Conservation (phyloP, 2,329 filamentous ascomycete genomes). For the Curvularia eragrostidis region DNA sequence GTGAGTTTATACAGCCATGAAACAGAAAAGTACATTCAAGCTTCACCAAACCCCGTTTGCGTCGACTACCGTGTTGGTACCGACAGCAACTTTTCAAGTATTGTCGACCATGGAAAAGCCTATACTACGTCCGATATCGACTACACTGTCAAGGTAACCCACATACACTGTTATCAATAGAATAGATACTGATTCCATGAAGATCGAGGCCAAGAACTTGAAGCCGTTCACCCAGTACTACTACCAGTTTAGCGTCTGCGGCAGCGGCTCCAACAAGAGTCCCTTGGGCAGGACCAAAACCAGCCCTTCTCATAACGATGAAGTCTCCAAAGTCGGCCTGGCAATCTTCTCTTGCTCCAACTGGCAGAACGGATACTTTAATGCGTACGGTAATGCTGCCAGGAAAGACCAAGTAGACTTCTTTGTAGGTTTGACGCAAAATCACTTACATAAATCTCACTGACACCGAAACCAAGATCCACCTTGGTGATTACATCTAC, state of each 20-base stretch:
- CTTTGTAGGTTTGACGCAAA: constrained; percentile 54
- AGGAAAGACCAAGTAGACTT: constrained; percentile 59
- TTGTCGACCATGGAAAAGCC: constrained; percentile 64
- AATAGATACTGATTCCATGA: constrained; percentile 17
- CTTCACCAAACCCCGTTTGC: constrained; percentile 68
- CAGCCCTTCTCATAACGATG: constrained; percentile 63
- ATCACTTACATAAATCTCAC: not conserved
- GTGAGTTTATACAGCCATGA: constrained; percentile 62
- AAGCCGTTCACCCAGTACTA: constrained; percentile 70
- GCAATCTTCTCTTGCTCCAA: constrained; percentile 75
- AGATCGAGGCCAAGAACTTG: constrained; percentile 70
- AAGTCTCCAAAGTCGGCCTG: constrained; percentile 64
- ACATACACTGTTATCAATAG: not conserved
- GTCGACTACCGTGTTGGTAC: constrained; percentile 68
- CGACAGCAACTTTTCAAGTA: constrained; percentile 55
- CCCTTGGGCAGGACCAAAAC: constrained; percentile 74
- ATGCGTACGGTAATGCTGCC: constrained; percentile 53
- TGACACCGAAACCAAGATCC: constrained; percentile 41
- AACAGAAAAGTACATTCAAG: constrained; percentile 59
- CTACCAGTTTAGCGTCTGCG: constrained; percentile 74
- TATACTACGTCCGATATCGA: constrained; percentile 78
- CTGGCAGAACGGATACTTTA: constrained; percentile 57
- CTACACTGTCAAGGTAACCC: constrained; percentile 71
- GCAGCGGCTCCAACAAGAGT: constrained; percentile 66
- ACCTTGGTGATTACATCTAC: constrained; percentile 56